Conservation (phyloP, 2,329 filamentous ascomycete genomes). For the Lomentospora prolificans region DNA sequence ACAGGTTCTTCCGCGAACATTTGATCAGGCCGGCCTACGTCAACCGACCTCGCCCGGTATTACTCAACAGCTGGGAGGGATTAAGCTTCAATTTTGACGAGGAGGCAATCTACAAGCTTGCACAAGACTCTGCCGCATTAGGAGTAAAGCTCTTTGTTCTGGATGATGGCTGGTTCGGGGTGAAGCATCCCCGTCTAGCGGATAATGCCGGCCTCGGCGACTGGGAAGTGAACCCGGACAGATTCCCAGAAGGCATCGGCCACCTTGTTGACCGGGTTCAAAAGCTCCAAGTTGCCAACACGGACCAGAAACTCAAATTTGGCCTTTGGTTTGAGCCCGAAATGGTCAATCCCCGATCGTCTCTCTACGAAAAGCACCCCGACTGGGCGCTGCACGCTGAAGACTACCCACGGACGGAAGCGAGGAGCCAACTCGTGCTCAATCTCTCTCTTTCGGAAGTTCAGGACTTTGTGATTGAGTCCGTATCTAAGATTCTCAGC, state of each 20-base stretch:
- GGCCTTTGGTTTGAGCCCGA: conserved; percentile 61
- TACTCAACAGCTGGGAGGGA: conserved; percentile 60
- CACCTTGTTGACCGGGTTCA: conserved; percentile 42
- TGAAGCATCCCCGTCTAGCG: conserved; percentile 47
- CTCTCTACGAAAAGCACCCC: conserved; percentile 49
- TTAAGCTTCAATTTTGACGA: conserved; percentile 49
- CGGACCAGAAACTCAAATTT: conserved; percentile 41
- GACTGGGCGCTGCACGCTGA: conserved; percentile 54
- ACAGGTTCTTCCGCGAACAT: conserved; percentile 51
- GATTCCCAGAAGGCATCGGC: conserved; percentile 48
- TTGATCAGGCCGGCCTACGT: conserved; percentile 48
- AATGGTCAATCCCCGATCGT: conserved; percentile 56
- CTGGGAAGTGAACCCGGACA: conserved; percentile 48
- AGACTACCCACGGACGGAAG: conserved; percentile 43
- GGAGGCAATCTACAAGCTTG: conserved; percentile 43
- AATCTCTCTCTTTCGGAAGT: conserved; percentile 52
- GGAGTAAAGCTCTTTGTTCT: conserved; percentile 55
- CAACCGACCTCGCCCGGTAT: conserved; percentile 37
- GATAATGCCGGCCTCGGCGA: conserved; percentile 52
- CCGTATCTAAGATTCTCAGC: conserved; percentile 43
- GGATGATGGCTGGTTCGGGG: conserved; percentile 60
- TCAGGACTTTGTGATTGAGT: conserved; percentile 50
- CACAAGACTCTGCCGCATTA: conserved; percentile 44
- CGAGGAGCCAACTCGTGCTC: conserved; percentile 49
- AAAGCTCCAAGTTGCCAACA: conserved; percentile 34